Percentiles rank a stretch among this genome's conserved stretches.
phyloP scores from a whole-genome alignment of 192 early-diverging fungal genomes.

The Dissophora globulifera region DNA sequence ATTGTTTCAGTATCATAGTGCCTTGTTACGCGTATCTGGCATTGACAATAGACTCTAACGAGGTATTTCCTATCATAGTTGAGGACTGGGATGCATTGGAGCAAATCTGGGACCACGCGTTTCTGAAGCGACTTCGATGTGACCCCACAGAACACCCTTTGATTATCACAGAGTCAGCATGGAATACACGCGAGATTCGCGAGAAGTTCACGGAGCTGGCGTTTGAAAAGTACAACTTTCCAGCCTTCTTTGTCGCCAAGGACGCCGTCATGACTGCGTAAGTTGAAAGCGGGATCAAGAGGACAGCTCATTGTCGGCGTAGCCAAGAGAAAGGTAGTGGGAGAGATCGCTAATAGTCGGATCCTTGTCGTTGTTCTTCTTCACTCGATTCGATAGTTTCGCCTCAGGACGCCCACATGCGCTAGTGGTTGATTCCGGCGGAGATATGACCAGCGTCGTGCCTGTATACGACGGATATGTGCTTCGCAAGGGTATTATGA shows the following conservation, averaged over 20 bases:
- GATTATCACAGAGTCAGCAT: slow-evolving; percentile 91
- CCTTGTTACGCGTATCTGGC: background rate
- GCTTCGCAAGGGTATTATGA: slow-evolving; percentile 85
- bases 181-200: slow-evolving; percentile 85
- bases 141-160: slow-evolving; percentile 90
- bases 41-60: background rate
- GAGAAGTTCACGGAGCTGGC: slow-evolving; percentile 92
- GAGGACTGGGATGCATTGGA: slow-evolving; percentile 95
- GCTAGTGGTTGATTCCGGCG: slow-evolving; percentile 94
- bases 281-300: too few species aligned
- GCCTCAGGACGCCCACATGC: slow-evolving; percentile 88
- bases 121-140: slow-evolving; percentile 74
- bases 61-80: slow-evolving; percentile 64
- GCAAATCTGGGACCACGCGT: slow-evolving; percentile 90
- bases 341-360: too few species aligned
- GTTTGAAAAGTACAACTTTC: slow-evolving; percentile 92
- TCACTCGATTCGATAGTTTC: slow-evolving; percentile 68
- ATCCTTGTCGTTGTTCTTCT: background rate
- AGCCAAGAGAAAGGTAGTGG: too few species aligned
- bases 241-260: slow-evolving; percentile 95
- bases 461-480: slow-evolving; percentile 99
- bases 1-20: too few species aligned
- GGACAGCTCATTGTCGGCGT: too few species aligned
- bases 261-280: slow-evolving; percentile 93
- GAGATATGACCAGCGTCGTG: slow-evolving; percentile 85